Evolutionary conservation across 1,284 basidiomycete species (phyloP).

Genomic region (Ustilago trichophora): DNA sequence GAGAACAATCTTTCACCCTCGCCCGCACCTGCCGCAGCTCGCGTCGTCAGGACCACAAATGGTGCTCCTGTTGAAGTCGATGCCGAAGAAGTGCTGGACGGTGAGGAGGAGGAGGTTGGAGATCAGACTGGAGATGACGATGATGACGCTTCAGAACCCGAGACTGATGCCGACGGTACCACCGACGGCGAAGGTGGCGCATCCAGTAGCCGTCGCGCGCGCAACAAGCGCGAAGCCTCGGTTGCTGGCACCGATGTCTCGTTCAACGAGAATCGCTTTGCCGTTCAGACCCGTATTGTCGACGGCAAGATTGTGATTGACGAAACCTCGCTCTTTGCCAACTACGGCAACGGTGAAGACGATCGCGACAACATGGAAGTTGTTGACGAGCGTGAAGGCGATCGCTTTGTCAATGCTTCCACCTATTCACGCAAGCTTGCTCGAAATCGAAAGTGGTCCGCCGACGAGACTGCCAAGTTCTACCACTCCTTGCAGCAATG

Average conservation of each 20-base stretch:
- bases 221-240: constrained; percentile 28
- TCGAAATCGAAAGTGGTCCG: constrained; percentile 79
- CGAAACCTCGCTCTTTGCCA: constrained; percentile 65
- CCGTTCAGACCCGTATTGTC: constrained; percentile 65
- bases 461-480: constrained; percentile 84
- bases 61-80: constrained; percentile 26
- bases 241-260: constrained; percentile 43
- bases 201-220: constrained; percentile 7
- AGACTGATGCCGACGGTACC: constrained; percentile 34
- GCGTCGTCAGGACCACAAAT: constrained; percentile 13
- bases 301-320: constrained; percentile 67
- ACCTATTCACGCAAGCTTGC: constrained; percentile 75
- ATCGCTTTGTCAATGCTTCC: constrained; percentile 79
- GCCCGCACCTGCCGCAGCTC: constrained; percentile 23
- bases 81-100: constrained; percentile 22
- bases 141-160: constrained; percentile 18
- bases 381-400: constrained; percentile 78
- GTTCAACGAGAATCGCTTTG: constrained; percentile 61
- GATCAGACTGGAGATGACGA: constrained; percentile 24
- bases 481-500: constrained; percentile 84
- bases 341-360: constrained; percentile 57
- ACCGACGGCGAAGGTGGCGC: constrained; percentile 27
- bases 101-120: constrained; percentile 22
- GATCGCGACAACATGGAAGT: constrained; percentile 78
- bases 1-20: constrained; percentile 24